phyloP scores from a whole-genome alignment of 768 basidiomycete species.

The Rhizopogon vinicolor region DNA sequence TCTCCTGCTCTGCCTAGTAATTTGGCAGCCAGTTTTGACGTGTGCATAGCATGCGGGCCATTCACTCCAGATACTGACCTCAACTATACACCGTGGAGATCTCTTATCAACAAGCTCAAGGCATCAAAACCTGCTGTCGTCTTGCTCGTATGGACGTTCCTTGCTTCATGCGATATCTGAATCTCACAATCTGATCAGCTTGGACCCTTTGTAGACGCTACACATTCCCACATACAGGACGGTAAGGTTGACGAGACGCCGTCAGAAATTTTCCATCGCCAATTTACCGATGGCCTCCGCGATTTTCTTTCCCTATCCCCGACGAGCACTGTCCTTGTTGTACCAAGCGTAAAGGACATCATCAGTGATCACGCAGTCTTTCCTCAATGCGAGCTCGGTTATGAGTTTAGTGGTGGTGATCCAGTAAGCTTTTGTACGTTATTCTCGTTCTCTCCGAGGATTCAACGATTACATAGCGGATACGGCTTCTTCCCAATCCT shows the following conservation, averaged over 20 bases:
- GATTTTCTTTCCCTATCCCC: constrained; percentile 58
- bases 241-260: constrained; percentile 73
- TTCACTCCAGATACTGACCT: constrained; percentile 80
- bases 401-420: constrained; percentile 36
- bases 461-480: constrained; percentile 43
- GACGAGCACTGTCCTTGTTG: constrained; percentile 65
- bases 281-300: constrained; percentile 55
- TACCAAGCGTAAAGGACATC: constrained; percentile 83
- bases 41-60: constrained; percentile 81
- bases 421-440: constrained; percentile 36
- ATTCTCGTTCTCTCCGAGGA: background rate
- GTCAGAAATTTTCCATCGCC: constrained; percentile 58
- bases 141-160: constrained; percentile 54
- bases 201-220: constrained; percentile 86
- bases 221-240: constrained; percentile 66
- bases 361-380: constrained; percentile 76
- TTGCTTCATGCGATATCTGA: background rate
- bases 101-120: constrained; percentile 59
- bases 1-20: constrained; percentile 32
- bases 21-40: constrained; percentile 47
- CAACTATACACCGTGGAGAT: constrained; percentile 64
- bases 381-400: constrained; percentile 69
- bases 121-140: constrained; percentile 67
- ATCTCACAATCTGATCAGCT: constrained; percentile 41
- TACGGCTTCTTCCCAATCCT: constrained; percentile 84